These are phyloP conservation scores for Termitomyces sp. DNA, from an alignment of 768 basidiomycete genomes.

Conservation along the genomic window DNA sequence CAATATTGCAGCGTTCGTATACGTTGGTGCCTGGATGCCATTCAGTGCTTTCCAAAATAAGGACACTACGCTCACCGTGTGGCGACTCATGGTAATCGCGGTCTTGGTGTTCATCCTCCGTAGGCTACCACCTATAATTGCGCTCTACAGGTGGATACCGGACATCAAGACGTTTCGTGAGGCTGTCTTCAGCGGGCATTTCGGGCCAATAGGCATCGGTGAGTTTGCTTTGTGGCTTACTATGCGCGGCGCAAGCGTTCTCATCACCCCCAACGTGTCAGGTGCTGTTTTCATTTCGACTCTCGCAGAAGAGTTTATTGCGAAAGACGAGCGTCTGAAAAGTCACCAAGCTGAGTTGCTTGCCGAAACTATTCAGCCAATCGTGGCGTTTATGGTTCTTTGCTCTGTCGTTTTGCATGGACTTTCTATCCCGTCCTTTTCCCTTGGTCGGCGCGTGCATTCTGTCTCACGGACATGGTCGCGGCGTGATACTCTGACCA, in stretches of 20 bases:
- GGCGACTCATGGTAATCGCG: conserved; percentile 81
- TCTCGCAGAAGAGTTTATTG: conserved; percentile 61
- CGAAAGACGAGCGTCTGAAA: conserved; percentile 34
- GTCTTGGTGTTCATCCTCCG: conserved; percentile 79
- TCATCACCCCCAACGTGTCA: conserved; percentile 16
- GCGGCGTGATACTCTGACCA: conserved; percentile 44
- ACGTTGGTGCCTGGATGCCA: conserved; percentile 97
- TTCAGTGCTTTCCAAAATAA: conserved; percentile 72
- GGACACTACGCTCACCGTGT: conserved; percentile 65
- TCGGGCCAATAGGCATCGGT: conserved; percentile 85
- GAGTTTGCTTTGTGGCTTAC: conserved; percentile 13
- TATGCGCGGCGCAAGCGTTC: background rate
- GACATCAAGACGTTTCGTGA: conserved; percentile 94
- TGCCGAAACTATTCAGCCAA: conserved; percentile 78
- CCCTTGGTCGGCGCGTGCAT: conserved; percentile 88
- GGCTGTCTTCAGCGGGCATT: conserved; percentile 93
- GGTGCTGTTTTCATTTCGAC: conserved; percentile 94
- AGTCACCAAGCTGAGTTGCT: conserved; percentile 60
- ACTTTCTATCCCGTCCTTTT: conserved; percentile 91
- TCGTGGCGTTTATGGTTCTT: conserved; percentile 93
- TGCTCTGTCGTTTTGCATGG: conserved; percentile 86
- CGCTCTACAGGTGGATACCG: conserved; percentile 88
- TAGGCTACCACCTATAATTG: conserved; percentile 79
- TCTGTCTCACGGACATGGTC: conserved; percentile 89
- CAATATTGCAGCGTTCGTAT: conserved; percentile 94